A percentile compares a stretch with the other conserved stretches of the same genome.
These are phyloP conservation scores for Hirschfeldia incana DNA, from an alignment of 345 rosid species.

Conservation along the genomic window DNA sequence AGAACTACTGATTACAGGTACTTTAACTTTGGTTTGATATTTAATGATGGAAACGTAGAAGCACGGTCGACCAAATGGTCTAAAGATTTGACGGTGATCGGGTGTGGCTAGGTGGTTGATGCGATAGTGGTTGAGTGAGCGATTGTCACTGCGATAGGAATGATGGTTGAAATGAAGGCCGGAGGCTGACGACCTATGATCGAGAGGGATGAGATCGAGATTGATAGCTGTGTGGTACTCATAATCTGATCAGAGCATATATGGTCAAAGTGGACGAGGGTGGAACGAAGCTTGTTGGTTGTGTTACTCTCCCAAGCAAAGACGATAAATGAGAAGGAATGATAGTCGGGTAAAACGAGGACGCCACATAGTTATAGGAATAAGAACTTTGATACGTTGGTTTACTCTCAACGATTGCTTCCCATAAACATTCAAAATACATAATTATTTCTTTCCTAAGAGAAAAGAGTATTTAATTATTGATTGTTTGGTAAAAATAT, in stretches of 20 bases:
- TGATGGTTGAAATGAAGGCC: too few species aligned
- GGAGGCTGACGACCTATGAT: too few species aligned
- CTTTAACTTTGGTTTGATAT: too few species aligned
- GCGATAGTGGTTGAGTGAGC: too few species aligned
- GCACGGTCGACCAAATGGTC: too few species aligned
- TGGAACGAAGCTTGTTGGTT: neutral
- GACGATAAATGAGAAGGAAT: neutral
- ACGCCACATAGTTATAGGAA: neutral
- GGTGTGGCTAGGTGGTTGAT: too few species aligned
- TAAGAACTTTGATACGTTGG: neutral
- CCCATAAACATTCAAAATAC: neutral
- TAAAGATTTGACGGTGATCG: too few species aligned
- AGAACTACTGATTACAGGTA: neutral
- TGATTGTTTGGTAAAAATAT: neutral
- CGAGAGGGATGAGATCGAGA: too few species aligned
- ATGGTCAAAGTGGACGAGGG: neutral
- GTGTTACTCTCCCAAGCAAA: neutral
- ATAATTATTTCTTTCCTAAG: neutral
- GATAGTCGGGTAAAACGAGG: neutral
- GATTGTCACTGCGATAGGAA: too few species aligned
- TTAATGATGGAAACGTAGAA: too few species aligned
- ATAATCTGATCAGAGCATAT: too few species aligned
- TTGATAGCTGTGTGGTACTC: too few species aligned
- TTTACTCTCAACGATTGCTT: neutral
- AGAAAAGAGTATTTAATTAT: neutral